phyloP scores from a whole-genome alignment of 345 rosid species.

The Syzygium aqueum region DNA sequence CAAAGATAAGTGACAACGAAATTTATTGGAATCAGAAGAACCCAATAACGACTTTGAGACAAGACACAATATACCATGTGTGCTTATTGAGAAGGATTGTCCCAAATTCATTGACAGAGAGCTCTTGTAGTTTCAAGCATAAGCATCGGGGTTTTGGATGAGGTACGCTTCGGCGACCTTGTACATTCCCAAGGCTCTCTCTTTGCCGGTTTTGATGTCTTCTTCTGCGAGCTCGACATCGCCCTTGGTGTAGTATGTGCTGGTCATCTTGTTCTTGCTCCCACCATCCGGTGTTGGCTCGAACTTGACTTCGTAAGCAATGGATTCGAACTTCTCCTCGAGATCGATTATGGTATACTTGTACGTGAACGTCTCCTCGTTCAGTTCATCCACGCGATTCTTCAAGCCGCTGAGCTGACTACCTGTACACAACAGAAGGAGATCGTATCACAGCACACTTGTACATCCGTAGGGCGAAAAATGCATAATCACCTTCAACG shows the following conservation, averaged over 20 bases:
- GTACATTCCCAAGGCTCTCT: conserved; percentile 20
- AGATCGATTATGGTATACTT: conserved; percentile 28
- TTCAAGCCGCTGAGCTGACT: conserved; percentile 5
- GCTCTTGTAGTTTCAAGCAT: conserved; percentile 1
- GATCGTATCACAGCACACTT: neutral
- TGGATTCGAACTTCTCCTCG: conserved; percentile 14
- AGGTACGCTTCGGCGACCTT: conserved; percentile 25
- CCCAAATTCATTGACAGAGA: neutral
- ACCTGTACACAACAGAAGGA: conserved; percentile 4
- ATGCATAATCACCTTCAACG: conserved; percentile 9
- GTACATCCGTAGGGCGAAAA: neutral
- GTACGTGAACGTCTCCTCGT: conserved; percentile 9
- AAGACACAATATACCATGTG: neutral
- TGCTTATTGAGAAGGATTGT: neutral
- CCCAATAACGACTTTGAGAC: neutral
- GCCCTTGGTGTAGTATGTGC: conserved; percentile 20
- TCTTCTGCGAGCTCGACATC: conserved; percentile 13
- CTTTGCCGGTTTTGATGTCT: conserved; percentile 18
- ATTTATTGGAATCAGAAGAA: neutral
- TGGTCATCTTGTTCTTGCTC: conserved; percentile 18
- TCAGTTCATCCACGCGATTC: conserved; percentile 19
- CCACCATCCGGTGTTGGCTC: conserved; percentile 21
- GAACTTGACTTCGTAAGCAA: conserved; percentile 12
- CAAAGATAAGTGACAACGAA: neutral
- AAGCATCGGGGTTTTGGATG: conserved; percentile 18